phyloP scores from a whole-genome alignment of 2,329 filamentous ascomycete species.

The Penicillium occitanis region DNA sequence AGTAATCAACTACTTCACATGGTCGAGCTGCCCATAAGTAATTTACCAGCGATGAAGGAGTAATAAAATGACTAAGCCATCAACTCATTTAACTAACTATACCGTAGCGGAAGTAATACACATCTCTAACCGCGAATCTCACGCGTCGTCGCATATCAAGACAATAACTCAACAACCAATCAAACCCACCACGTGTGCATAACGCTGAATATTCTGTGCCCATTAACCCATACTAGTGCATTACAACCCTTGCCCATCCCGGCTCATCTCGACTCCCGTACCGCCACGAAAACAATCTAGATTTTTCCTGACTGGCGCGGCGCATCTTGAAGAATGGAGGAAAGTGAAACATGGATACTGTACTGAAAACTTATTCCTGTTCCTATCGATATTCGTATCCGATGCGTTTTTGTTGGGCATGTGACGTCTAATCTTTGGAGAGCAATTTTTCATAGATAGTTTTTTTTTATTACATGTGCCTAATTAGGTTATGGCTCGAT shows the following conservation, averaged over 20 bases:
- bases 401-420: slow-evolving; percentile 5
- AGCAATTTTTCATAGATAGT: background rate
- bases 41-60: background rate
- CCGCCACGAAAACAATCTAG: background rate
- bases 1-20: background rate
- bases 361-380: background rate
- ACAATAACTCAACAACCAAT: background rate
- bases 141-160: no score
- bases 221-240: background rate
- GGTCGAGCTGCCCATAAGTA: background rate
- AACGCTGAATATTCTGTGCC: background rate
- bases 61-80: background rate
- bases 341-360: background rate
- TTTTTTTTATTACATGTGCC: background rate
- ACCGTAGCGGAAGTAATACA: background rate
- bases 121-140: background rate
- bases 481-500: background rate
- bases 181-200: background rate
- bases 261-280: background rate
- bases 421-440: slow-evolving; percentile 11
- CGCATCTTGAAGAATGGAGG: background rate
- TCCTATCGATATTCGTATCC: slow-evolving; percentile 6
- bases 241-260: background rate
- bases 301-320: background rate
- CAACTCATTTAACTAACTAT: background rate